A percentile compares a stretch with the other conserved stretches of the same genome.
These are phyloP conservation scores for Hygrophorus russula DNA, from an alignment of 768 basidiomycete genomes.

Conservation along the genomic window DNA sequence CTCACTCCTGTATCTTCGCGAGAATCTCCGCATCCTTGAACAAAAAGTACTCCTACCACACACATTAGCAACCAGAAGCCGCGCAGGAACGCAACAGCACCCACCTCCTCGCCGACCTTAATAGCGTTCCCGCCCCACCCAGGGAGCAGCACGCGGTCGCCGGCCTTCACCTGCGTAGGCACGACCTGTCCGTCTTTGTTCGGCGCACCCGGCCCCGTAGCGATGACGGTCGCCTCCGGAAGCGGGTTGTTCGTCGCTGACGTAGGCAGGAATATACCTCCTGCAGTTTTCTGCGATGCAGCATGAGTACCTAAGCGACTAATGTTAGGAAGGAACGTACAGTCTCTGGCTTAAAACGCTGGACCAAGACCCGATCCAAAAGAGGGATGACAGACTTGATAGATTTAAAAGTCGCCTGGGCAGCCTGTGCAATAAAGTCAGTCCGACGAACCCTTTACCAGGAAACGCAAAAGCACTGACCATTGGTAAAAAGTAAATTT, in stretches of 20 bases:
- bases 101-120: constrained; percentile 93
- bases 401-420: constrained; percentile 90
- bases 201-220: constrained; percentile 89
- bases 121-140: constrained; percentile 95
- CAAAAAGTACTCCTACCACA: constrained; percentile 76
- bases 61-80: constrained; percentile 1
- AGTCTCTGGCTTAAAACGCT: constrained; percentile 93
- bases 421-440: constrained; percentile 36
- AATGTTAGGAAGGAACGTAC: constrained; percentile 51
- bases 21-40: constrained; percentile 95
- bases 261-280: constrained; percentile 92
- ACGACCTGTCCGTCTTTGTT: constrained; percentile 73
- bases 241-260: constrained; percentile 76
- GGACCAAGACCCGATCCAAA: constrained; percentile 93
- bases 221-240: constrained; percentile 96
- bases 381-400: constrained; percentile 88
- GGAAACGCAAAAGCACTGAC: too few species aligned
- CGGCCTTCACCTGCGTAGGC: constrained; percentile 71
- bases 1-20: constrained; percentile 86
- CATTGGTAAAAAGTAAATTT: neutral
- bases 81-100: constrained; percentile 17
- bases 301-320: neutral
- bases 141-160: constrained; percentile 88
- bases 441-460: neutral
- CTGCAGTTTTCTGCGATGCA: constrained; percentile 79